Percentiles rank a stretch among this genome's conserved stretches.
phyloP scores from a whole-genome alignment of 305 asterid genomes.

The Solanum hybrid region DNA sequence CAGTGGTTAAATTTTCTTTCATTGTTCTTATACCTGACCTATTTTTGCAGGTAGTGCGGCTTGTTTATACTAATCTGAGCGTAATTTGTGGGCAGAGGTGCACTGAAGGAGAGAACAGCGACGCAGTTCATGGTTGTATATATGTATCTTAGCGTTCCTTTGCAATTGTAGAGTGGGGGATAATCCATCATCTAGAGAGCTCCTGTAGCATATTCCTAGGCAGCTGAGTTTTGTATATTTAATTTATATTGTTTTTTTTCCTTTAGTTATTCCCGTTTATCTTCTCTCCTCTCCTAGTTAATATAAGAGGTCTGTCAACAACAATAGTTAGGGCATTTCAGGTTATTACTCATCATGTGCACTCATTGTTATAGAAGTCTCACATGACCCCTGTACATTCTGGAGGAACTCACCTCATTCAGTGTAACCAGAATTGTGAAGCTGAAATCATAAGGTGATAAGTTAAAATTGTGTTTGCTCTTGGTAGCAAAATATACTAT shows the following conservation, averaged over 20 bases:
- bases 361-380: background rate
- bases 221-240: conserved; percentile 11
- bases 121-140: background rate
- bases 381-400: conserved; percentile 7
- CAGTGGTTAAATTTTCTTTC: background rate
- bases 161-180: background rate
- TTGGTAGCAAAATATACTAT: background rate
- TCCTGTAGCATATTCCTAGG: conserved; percentile 14
- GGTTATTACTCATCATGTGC: background rate
- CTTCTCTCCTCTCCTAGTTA: background rate
- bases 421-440: background rate
- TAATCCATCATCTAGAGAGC: conserved; percentile 4
- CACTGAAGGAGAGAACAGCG: background rate
- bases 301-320: background rate
- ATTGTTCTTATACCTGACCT: background rate
- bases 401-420: background rate
- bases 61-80: conserved; percentile 5
- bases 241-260: background rate
- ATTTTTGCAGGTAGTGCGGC: conserved; percentile 3
- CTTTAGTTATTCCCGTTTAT: background rate
- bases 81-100: background rate
- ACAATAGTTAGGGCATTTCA: background rate
- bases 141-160: background rate
- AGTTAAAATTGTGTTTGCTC: background rate
- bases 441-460: background rate